Percentiles rank a stretch among this genome's conserved stretches.
phyloP scores from a whole-genome alignment of 305 asterid genomes.

The Solanum chacoense region DNA sequence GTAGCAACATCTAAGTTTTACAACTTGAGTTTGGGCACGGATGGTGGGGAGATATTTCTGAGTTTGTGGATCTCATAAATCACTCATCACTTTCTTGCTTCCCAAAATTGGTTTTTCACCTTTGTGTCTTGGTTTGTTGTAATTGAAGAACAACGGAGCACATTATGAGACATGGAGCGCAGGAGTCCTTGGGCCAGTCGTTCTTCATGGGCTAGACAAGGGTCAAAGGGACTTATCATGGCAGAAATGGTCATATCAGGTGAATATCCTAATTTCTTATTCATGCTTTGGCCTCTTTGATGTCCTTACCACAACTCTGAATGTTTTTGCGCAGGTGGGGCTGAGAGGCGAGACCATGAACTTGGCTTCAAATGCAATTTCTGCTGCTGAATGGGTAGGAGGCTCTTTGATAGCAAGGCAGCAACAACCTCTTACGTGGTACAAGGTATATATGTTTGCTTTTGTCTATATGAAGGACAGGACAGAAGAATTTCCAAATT shows the following conservation, averaged over 20 bases:
- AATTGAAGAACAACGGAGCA: conserved; percentile 57
- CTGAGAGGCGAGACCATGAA: conserved; percentile 74
- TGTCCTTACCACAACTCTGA: not conserved
- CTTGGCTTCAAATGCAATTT: conserved; percentile 43
- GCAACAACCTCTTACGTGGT: conserved; percentile 78
- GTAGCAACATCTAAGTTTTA: not conserved
- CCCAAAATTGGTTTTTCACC: not conserved
- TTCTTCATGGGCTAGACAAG: conserved; percentile 50
- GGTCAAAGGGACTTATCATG: conserved; percentile 63
- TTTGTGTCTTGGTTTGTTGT: conserved; percentile 1
- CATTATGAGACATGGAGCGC: conserved; percentile 61
- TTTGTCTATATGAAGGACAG: not conserved
- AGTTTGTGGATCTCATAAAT: not conserved
- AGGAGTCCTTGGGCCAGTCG: conserved; percentile 85
- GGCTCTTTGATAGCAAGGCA: conserved; percentile 28
- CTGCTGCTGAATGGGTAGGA: conserved; percentile 55
- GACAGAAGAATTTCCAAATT: not conserved
- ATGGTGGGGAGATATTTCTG: not conserved
- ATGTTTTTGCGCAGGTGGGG: conserved; percentile 46
- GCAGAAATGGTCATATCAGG: conserved; percentile 97
- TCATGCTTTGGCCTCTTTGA: not conserved
- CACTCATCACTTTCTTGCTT: not conserved
- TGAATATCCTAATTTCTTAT: conserved; percentile 5
- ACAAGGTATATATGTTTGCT: conserved; percentile 52
- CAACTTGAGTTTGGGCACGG: not conserved